Percentiles rank a stretch among this genome's conserved stretches.
Evolutionary conservation across 352 stramenopile species (phyloP).

Genomic region (Phytopythium aichiense): DNA sequence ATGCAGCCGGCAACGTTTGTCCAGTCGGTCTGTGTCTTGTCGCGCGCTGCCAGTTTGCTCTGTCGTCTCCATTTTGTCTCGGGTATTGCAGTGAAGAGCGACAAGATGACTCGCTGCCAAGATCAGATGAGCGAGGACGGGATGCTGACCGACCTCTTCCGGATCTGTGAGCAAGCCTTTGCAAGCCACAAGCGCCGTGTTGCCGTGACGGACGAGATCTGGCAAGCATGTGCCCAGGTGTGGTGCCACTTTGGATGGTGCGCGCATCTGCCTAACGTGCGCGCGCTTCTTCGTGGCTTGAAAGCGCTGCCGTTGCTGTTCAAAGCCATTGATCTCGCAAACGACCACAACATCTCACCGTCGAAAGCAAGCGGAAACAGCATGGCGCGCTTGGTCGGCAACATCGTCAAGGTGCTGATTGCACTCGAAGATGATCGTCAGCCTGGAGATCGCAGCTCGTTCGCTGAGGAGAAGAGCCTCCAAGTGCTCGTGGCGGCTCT

Average conservation of each 20-base stretch:
- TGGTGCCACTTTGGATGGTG: conserved; percentile 75
- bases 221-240: conserved; percentile 62
- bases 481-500: conserved; percentile 38
- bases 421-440: conserved; percentile 27
- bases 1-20: conserved; percentile 11
- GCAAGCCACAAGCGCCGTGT: conserved; percentile 10
- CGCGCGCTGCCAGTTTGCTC: conserved; percentile 44
- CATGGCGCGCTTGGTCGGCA: conserved; percentile 54
- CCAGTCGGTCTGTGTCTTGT: conserved; percentile 28
- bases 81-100: neutral
- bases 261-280: conserved; percentile 20
- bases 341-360: conserved; percentile 12
- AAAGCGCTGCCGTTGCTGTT: conserved; percentile 29
- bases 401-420: conserved; percentile 68
- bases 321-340: conserved; percentile 33
- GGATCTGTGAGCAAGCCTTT: conserved; percentile 22
- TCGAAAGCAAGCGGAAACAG: conserved; percentile 6
- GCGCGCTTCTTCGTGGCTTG: conserved; percentile 33
- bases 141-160: conserved; percentile 28
- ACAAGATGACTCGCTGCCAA: neutral
- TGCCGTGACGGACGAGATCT: conserved; percentile 23
- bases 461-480: conserved; percentile 24
- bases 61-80: conserved; percentile 47
- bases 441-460: conserved; percentile 11
- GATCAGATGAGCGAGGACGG: conserved; percentile 11